Evolutionary conservation across 345 rosid species (phyloP), one percentile per base, ranked within the genome.

Genomic region (Physaria fendleri): DNA sequence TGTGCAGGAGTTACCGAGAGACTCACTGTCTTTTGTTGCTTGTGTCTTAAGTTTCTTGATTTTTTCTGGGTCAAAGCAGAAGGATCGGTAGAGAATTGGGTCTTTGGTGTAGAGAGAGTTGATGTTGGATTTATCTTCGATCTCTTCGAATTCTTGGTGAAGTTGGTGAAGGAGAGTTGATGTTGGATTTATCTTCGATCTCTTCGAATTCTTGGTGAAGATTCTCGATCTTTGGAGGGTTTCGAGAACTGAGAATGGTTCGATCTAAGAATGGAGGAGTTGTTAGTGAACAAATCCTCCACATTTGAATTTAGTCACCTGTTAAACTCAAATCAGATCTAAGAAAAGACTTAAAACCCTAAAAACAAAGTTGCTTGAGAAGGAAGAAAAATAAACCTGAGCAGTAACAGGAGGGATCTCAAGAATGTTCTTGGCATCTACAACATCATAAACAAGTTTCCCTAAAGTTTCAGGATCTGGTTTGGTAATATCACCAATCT

Each of bases 341-440:
- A 9, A 52, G 35, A 5, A 52, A 51, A 21, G 44, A 0, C 28
- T 7, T 11, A 18, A n/a, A 56, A 22, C 58, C 51, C 40, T 30
- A 63, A 42, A 9, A n/a, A n/a, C n/a, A n/a, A 14, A 21, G 18
- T 35, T 45, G 15, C 66, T 45, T 65, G 52, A 45, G 21, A 46
- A 44, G 21, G 39, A 72, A 52, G 66, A 43, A 28, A 62, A 24
- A 5, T 21, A 59, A 30, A 91, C 98, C 95, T 91, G 94, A 79
- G 96, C 96, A 0, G 81, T 77, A n/a, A 91, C 78, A 64, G 85
- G 98, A 66, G 98, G 98, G 32, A 85, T 82, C 48, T 91, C 86
- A n/a, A 91, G 81, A 47, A 91, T 82, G 70, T 81, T 91, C 39
- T 78, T 83, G 5, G 98, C 95, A 17, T 78, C 92, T 30, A 82